Evolutionary conservation across 768 basidiomycete species (phyloP), one percentile per base, ranked within the genome.

Genomic region (Macrolepiota fuliginosa): DNA sequence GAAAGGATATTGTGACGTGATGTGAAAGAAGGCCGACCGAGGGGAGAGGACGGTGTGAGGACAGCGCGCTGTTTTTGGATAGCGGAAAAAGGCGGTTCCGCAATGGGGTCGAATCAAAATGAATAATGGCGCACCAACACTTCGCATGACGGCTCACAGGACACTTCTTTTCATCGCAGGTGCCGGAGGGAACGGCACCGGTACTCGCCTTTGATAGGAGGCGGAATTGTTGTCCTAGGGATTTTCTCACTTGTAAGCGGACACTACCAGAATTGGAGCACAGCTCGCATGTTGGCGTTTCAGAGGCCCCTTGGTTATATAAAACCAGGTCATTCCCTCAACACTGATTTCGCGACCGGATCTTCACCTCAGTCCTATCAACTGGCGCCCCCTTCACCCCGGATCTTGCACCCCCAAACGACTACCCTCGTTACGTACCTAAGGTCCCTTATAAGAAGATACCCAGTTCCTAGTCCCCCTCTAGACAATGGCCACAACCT

Each of bases 341-440:
- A 15, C n/a, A 10, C 35, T 51, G n/a, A n/a, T 40, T 35, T 45
- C 9, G 36, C 50, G 19, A 22, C 45, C 62, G 62, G 62, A 62
- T 62, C 62, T 62, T 62, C 15, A 17, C 51, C n/a, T 19, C 42
- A 15, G 19, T 45, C n/a, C 42, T 45, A 2, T n/a, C 19, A 2
- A n/a, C 19, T 45, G 42, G 42, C 22, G 12, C 36, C 22, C 17
- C n/a, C n/a, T n/a, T n/a, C n/a, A n/a, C n/a, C n/a, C 40, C 56
- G 56, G 56, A 57, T 57, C 56, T 57, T 57, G 56, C 46, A 22
- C 22, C 61, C n/a, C 11, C 45, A 24, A 40, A 12, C 36, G 10
- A 7, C 5, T 17, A 24, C 19, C 56, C 47, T 22, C 22, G 39
- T 59, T 59, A 59, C 58, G 58, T 59, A 59, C 50, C n/a, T 35